A percentile compares a stretch with the other conserved stretches of the same genome.
phyloP scores from a whole-genome alignment of 768 basidiomycete genomes.

The Suillus tomentosus region DNA sequence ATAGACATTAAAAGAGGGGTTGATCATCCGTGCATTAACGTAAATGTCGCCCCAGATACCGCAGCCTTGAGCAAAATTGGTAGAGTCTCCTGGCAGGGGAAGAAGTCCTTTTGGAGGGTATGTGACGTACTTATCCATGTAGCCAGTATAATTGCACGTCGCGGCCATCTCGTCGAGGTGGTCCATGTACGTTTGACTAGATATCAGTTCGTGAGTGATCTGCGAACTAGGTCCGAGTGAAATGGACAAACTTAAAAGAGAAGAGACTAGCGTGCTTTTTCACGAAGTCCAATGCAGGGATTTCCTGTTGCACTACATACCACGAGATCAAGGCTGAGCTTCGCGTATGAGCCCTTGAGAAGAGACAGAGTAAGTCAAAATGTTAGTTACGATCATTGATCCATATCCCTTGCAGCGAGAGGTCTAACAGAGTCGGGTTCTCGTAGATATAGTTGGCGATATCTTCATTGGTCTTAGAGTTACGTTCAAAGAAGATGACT shows the following conservation, averaged over 20 bases:
- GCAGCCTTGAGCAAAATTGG: no score
- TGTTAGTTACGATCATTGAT: background rate
- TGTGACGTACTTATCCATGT: no score
- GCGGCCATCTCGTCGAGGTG: no score
- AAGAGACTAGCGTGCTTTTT: background rate
- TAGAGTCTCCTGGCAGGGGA: no score
- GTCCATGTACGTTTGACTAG: no score
- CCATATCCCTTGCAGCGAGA: background rate
- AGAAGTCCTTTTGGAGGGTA: no score
- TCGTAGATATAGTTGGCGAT: background rate
- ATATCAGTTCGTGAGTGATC: no score
- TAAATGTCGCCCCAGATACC: no score
- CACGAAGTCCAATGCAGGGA: background rate
- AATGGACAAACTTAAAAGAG: background rate
- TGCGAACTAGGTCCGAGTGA: background rate
- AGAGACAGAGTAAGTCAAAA: background rate
- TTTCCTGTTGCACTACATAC: background rate
- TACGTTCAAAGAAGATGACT: background rate
- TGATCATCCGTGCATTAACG: no score
- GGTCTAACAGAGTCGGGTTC: background rate
- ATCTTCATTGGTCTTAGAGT: background rate
- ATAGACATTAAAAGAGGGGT: no score
- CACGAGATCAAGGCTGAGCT: background rate
- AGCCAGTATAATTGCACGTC: conserved; percentile 62
- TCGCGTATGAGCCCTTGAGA: background rate